Base-by-base conservation (phyloP, 257 asterid species). In the Nicotiana otophora region DNA sequence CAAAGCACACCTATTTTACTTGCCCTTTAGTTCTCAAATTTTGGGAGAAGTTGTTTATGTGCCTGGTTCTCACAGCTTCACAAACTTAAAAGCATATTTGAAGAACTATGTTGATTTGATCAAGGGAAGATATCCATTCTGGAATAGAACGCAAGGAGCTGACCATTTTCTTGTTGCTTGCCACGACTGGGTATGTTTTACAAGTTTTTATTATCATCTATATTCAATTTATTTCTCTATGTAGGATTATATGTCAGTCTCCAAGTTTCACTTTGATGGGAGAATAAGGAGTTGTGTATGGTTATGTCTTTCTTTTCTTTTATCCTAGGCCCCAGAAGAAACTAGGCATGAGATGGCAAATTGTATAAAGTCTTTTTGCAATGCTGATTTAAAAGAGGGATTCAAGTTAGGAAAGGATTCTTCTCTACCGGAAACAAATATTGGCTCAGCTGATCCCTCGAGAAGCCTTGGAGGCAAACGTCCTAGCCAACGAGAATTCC, bases 141-240 rank as follows among this genome's bases (percentile, higher is more conserved):
- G 97, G 98, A 85, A 90, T 42, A 83, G 95, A 86, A 89, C 94
- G 23, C 65, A 54, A 36, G 98, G 96, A 66, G 88, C 92, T 46
- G 97, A 91, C 81, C 97, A 94, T 88, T 92, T 94, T 72, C 92
- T 94, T 46, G 96, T 91, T 7, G 98, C 94, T 79, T 94, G 98
- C 88, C 98, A 94, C 80, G 98, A 91, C 82, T 94, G 95, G 98
- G 98, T 94, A 91, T 46, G 86, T 10, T 39, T 48, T 30, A 42
- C 79, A 28, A 23, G 7, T 17, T 79, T 64, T 69, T 23, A n/a
- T 10, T 81, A 65, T 3, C 36, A 26, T 69, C 34, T 14, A 10
- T 34, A 16, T 17, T 67, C 19, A 26, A n/a, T 39, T 65, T 60
- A 20, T 30, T 39, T 30, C 51, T 1, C 15, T 62, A 16, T 33